Evolutionary conservation across 768 basidiomycete species (phyloP).

Genomic region (Cystobasidium ongulense): DNA sequence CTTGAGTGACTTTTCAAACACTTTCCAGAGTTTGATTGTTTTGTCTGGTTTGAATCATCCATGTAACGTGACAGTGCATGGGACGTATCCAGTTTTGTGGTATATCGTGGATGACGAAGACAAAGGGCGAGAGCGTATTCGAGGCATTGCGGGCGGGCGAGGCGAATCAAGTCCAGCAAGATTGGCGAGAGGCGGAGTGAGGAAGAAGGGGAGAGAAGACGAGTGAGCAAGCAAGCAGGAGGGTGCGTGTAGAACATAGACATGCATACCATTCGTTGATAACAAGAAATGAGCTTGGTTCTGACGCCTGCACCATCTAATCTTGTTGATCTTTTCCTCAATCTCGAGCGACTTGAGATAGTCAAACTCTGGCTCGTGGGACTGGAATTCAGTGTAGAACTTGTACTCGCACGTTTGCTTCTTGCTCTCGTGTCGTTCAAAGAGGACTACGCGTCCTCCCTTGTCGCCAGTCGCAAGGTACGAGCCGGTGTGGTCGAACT

Average conservation of each 20-base stretch:
- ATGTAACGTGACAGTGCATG: not conserved
- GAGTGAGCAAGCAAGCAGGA: not conserved
- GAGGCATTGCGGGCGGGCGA: not conserved
- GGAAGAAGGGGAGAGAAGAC: not conserved
- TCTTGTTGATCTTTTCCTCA: slow-evolving; percentile 99
- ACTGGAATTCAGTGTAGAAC: slow-evolving; percentile 99
- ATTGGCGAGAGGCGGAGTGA: not conserved
- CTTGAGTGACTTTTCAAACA: slow-evolving; percentile 94
- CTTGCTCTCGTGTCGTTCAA: slow-evolving; percentile 96
- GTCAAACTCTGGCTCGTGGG: slow-evolving; percentile 99
- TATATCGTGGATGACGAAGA: not conserved
- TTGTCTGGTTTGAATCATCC: slow-evolving; percentile 65
- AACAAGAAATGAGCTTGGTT: slow-evolving; percentile 94
- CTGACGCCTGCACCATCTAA: slow-evolving; percentile 98
- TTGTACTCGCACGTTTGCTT: slow-evolving; percentile 99
- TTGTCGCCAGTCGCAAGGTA: slow-evolving; percentile 99
- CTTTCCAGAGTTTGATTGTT: slow-evolving; percentile 99
- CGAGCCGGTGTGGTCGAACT: slow-evolving; percentile 98
- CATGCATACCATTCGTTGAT: slow-evolving; percentile 78
- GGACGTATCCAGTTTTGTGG: not conserved
- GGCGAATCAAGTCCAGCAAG: not conserved
- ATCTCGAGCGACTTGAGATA: slow-evolving; percentile 99
- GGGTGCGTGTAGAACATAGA: not conserved
- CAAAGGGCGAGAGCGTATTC: not conserved
- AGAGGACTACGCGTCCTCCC: slow-evolving; percentile 95